Evolutionary conservation across 495 filamentous ascomycete species (phyloP), one percentile per base, ranked within the genome.

Genomic region (Immersiella caudata): DNA sequence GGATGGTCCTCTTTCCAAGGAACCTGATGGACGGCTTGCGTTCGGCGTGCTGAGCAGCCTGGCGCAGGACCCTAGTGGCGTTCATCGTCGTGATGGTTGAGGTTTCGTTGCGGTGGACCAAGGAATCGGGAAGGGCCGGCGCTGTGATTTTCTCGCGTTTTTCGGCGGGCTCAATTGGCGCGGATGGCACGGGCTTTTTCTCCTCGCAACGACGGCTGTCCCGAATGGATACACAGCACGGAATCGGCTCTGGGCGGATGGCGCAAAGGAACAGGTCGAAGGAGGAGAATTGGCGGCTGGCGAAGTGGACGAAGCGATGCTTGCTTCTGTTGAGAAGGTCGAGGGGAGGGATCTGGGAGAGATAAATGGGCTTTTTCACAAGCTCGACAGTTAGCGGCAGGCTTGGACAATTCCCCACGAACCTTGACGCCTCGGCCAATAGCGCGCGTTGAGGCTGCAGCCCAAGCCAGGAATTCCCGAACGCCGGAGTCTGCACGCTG

Each of bases 1-100:
- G 94, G 69, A 87, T 82, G 25, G 88, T 83, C 65, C 95, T 90
- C 84, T 93, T 95, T 75, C 95, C 95, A 55, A 98, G 70, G 82
- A 99, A 99, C 69, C 89, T 88, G 75, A 99, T 99, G 79, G 96
- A 81, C 61, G 93, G 93, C 50, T 86, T 90, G 68, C 92, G 89
- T 77, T 86, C 84, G 67, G 80, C 82, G 71, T 85, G 79, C 63
- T 82, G 81, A 70, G 87, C 85, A 71, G 87, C 88, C 76, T 87
- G 87, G 73, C 88, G 86, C 66, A 94, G 84, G 70, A 81, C 84
- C 73, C 82, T 81, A 66, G 92, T 90, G 66, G 86, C 81, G 74
- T 84, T 88, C 89, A 94, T 86, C 66, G 69, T 81, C 50, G 62
- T 26, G 36, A 40, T n/a, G 11, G 27, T 61, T 46, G 29, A 58